phyloP scores from a whole-genome alignment of 2,329 filamentous ascomycete genomes.

The Colletotrichum nymphaeae region DNA sequence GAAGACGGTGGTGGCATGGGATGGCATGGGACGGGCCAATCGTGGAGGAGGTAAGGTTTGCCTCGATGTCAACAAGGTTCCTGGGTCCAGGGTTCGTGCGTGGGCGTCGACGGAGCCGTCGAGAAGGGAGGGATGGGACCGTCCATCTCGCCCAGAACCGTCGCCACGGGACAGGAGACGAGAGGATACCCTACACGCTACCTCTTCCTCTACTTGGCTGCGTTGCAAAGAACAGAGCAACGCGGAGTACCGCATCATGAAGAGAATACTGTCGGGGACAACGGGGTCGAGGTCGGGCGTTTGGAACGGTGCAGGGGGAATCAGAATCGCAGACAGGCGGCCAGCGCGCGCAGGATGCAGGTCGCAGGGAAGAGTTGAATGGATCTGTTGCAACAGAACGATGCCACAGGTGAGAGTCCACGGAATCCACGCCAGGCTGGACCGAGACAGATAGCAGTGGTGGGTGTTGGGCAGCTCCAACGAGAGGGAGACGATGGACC shows the following conservation, averaged over 20 bases:
- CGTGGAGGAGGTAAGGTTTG: neutral
- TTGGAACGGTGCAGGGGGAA: neutral
- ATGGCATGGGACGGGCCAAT: slow-evolving; percentile 5
- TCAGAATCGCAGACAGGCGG: neutral
- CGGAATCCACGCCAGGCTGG: slow-evolving; percentile 16
- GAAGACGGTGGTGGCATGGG: slow-evolving; percentile 2
- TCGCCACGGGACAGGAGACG: slow-evolving; percentile 30
- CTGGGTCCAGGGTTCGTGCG: neutral
- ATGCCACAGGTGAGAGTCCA: slow-evolving; percentile 9
- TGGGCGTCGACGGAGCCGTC: neutral
- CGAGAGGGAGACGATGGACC: slow-evolving; percentile 28
- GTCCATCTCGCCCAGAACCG: slow-evolving; percentile 11
- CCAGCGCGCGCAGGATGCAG: neutral
- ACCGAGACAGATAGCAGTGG: slow-evolving; percentile 17
- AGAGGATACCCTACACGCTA: neutral
- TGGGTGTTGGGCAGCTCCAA: slow-evolving; percentile 6
- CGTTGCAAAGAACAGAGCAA: neutral
- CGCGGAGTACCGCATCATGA: neutral
- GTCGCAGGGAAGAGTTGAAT: neutral
- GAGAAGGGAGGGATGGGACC: neutral
- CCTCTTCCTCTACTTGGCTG: neutral
- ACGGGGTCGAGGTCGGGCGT: neutral
- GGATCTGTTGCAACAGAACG: neutral
- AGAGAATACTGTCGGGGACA: neutral
- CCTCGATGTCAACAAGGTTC: slow-evolving; percentile 24